These are phyloP conservation scores for Teunomyces tritomae DNA, from an alignment of 805 yeast genomes.

Conservation along the genomic window DNA sequence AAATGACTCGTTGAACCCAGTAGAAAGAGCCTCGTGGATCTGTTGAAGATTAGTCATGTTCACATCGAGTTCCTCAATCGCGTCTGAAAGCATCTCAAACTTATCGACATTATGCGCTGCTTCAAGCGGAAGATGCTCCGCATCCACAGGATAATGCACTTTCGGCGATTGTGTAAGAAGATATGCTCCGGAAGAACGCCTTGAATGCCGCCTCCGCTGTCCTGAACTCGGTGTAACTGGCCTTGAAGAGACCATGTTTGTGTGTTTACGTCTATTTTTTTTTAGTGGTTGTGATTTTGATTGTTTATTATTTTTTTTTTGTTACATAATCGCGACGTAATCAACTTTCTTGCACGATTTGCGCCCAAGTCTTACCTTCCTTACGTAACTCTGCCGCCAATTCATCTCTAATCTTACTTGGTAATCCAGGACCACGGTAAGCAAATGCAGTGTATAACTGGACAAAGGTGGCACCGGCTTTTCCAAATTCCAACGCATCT, in stretches of 20 bases:
- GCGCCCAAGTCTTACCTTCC: conserved; percentile 82
- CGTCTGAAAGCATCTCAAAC: conserved; percentile 46
- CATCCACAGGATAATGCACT: conserved; percentile 43
- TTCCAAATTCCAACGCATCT: conserved; percentile 88
- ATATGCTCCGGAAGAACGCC: background rate
- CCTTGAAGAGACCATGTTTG: conserved; percentile 16
- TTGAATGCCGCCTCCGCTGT: conserved; percentile 20
- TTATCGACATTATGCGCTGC: conserved; percentile 36
- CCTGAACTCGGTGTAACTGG: conserved; percentile 21
- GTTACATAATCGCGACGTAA: conserved; percentile 31
- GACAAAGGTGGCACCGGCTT: conserved; percentile 90
- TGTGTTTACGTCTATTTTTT: background rate
- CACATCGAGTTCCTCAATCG: conserved; percentile 52
- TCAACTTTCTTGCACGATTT: conserved; percentile 58
- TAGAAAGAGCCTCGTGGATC: conserved; percentile 59
- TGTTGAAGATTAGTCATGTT: conserved; percentile 56
- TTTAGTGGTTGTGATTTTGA: background rate
- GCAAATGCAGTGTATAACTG: conserved; percentile 89
- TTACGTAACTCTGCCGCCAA: conserved; percentile 49
- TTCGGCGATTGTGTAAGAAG: conserved; percentile 39
- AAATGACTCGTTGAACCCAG: conserved; percentile 71
- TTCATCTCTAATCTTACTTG: conserved; percentile 43
- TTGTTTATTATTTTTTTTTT: background rate
- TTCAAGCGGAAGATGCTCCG: conserved; percentile 42
- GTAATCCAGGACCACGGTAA: conserved; percentile 87